A percentile compares a stretch with the other conserved stretches of the same genome.
These are phyloP conservation scores for Alternaria sp. DNA, from an alignment of 2,329 filamentous ascomycete species.

Conservation along the genomic window DNA sequence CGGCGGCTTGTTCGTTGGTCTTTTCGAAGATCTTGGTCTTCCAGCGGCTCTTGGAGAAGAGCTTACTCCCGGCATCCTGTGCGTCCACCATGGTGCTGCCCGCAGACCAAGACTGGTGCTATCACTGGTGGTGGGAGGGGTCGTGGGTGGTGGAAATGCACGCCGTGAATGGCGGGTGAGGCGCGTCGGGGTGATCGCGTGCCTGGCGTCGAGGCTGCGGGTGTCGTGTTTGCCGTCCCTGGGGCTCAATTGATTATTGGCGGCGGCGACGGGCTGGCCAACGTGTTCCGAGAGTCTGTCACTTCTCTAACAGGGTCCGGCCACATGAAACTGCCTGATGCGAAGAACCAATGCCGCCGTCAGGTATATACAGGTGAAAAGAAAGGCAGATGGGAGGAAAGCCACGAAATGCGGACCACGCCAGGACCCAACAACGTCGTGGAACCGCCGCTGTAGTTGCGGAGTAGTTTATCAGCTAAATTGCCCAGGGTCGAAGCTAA, in stretches of 20 bases:
- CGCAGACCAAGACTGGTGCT: conserved; percentile 4
- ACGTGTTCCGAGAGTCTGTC: conserved; percentile 6
- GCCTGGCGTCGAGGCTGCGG: not conserved
- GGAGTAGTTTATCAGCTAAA: conserved; percentile 12
- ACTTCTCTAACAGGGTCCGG: conserved; percentile 13
- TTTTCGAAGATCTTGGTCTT: conserved; percentile 56
- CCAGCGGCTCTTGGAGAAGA: conserved; percentile 55
- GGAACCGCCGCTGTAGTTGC: conserved; percentile 13
- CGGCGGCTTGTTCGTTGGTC: conserved; percentile 44
- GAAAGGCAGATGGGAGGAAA: not conserved
- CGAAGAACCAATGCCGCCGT: conserved; percentile 8
- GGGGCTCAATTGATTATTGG: conserved; percentile 2
- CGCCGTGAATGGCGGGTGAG: not conserved
- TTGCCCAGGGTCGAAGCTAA: conserved; percentile 17
- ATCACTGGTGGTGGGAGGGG: not conserved
- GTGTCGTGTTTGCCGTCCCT: not conserved
- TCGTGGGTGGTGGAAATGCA: not conserved
- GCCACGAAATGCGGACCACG: not conserved
- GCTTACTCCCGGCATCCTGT: conserved; percentile 40
- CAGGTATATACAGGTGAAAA: not conserved
- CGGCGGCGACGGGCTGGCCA: not conserved
- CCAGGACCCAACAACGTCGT: conserved; percentile 7
- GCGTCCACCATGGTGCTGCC: conserved; percentile 42
- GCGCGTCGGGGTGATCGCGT: conserved; percentile 7
- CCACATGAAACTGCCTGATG: conserved; percentile 11